A percentile compares a stretch with the other conserved stretches of the same genome.
Evolutionary conservation across 805 yeast genomes (phyloP).

Genomic region (Suhomyces sp.): DNA sequence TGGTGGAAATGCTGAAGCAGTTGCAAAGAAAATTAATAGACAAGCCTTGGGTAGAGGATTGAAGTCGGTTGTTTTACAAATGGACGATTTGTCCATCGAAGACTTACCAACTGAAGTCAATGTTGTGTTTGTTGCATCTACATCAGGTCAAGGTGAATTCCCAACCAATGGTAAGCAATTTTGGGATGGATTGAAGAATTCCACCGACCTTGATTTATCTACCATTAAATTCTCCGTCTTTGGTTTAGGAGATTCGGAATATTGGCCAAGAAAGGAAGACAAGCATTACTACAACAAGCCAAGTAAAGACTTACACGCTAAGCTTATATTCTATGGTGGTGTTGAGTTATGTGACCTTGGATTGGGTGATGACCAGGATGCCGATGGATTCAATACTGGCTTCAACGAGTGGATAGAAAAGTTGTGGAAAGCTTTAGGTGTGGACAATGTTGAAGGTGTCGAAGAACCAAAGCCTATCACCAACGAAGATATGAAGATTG

Average conservation of each 20-base stretch:
- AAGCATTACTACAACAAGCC: conserved; percentile 93
- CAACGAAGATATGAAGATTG: conserved; percentile 91
- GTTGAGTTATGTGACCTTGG: conserved; percentile 73
- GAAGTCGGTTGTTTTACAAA: conserved; percentile 60
- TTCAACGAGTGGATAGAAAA: conserved; percentile 81
- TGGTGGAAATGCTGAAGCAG: conserved; percentile 82
- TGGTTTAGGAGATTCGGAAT: conserved; percentile 79
- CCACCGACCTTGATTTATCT: conserved; percentile 65
- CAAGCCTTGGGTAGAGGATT: conserved; percentile 81
- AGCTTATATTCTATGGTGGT: conserved; percentile 70
- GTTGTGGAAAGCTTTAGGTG: conserved; percentile 88
- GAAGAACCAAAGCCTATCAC: conserved; percentile 91
- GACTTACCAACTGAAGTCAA: conserved; percentile 71
- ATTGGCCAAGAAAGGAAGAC: conserved; percentile 98
- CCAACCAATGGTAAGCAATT: conserved; percentile 77
- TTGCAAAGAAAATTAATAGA: conserved; percentile 76
- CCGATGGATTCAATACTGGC: conserved; percentile 93
- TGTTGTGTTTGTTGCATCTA: conserved; percentile 67
- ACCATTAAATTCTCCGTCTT: conserved; percentile 59
- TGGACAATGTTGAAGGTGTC: conserved; percentile 73
- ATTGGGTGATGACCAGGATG: conserved; percentile 95
- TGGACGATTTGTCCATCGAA: conserved; percentile 72
- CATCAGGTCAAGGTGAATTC: conserved; percentile 86
- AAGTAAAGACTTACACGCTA: conserved; percentile 65
- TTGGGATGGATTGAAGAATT: conserved; percentile 67